A percentile compares a stretch with the other conserved stretches of the same genome.
Evolutionary conservation across 2,329 filamentous ascomycete species (phyloP).

Genomic region (Ophiocordyceps sinensis): DNA sequence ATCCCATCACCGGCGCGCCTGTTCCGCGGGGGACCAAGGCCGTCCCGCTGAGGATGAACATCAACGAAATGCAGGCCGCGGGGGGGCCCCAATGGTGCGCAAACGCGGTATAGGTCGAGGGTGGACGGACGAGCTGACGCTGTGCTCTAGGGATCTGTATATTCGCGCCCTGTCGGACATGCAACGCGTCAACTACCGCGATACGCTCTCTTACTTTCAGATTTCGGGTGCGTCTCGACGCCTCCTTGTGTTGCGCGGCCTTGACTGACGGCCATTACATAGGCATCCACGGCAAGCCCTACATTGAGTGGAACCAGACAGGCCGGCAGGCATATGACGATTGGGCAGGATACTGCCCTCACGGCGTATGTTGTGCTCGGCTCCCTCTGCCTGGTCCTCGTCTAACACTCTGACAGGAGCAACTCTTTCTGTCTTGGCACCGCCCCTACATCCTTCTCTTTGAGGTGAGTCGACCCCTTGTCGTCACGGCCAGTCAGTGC

Average conservation of each 20-base stretch:
- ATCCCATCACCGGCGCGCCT: background rate
- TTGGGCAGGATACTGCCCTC: slow-evolving; percentile 30
- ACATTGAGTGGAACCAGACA: slow-evolving; percentile 25
- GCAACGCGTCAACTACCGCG: slow-evolving; percentile 22
- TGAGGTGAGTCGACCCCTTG: slow-evolving; percentile 24
- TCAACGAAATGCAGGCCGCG: background rate
- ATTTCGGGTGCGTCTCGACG: slow-evolving; percentile 22
- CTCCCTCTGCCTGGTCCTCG: background rate
- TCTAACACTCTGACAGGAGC: slow-evolving; percentile 15
- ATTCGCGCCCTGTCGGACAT: slow-evolving; percentile 31
- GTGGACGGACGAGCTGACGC: background rate
- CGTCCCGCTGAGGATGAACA: background rate
- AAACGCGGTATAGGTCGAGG: background rate
- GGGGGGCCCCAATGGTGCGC: background rate
- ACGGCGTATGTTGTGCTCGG: slow-evolving; percentile 9
- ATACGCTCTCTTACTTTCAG: slow-evolving; percentile 35
- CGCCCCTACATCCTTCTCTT: slow-evolving; percentile 38
- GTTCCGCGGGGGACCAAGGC: background rate
- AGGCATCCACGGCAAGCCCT: slow-evolving; percentile 28
- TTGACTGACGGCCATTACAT: background rate
- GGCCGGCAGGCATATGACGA: slow-evolving; percentile 13
- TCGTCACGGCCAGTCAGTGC: background rate
- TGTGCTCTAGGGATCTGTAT: slow-evolving; percentile 30
- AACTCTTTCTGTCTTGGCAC: slow-evolving; percentile 40
- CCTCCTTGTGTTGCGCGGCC: background rate